Evolutionary conservation across 805 yeast genomes (phyloP).

Genomic region (Saturnispora quitensis): DNA sequence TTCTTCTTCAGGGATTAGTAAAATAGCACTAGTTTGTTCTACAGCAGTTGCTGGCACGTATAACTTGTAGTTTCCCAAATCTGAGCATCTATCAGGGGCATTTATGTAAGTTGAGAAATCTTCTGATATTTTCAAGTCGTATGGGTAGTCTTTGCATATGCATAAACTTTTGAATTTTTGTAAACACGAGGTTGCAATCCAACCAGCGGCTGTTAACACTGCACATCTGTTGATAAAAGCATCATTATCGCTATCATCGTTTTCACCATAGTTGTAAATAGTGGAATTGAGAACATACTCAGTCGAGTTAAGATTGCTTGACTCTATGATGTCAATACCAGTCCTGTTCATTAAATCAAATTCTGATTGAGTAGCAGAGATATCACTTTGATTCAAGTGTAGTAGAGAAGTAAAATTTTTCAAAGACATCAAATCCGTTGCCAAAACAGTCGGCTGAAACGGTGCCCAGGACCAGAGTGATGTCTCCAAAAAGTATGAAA

Average conservation of each 20-base stretch:
- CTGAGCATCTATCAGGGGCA: conserved; percentile 25
- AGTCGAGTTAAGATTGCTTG: background rate
- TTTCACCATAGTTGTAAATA: background rate
- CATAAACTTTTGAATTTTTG: conserved; percentile 47
- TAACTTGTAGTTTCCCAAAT: conserved; percentile 28
- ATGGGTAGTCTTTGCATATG: conserved; percentile 30
- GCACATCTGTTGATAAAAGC: conserved; percentile 33
- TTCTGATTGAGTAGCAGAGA: background rate
- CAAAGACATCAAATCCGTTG: conserved; percentile 4
- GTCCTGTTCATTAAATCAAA: background rate
- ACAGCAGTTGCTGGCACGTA: conserved; percentile 42
- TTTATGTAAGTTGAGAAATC: conserved; percentile 36
- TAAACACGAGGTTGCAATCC: conserved; percentile 65
- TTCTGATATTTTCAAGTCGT: conserved; percentile 35
- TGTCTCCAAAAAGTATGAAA: conserved; percentile 26
- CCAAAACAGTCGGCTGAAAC: conserved; percentile 36
- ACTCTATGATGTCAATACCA: background rate
- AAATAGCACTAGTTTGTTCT: conserved; percentile 30
- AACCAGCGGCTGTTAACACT: conserved; percentile 36
- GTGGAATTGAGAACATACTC: background rate
- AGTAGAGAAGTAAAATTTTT: background rate
- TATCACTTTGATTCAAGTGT: background rate
- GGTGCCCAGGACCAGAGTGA: conserved; percentile 72
- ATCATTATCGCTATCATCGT: conserved; percentile 12
- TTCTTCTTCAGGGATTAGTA: conserved; percentile 16